phyloP scores from a whole-genome alignment of 1,139 yeast genomes.

The Geotrichum carabidarum region DNA sequence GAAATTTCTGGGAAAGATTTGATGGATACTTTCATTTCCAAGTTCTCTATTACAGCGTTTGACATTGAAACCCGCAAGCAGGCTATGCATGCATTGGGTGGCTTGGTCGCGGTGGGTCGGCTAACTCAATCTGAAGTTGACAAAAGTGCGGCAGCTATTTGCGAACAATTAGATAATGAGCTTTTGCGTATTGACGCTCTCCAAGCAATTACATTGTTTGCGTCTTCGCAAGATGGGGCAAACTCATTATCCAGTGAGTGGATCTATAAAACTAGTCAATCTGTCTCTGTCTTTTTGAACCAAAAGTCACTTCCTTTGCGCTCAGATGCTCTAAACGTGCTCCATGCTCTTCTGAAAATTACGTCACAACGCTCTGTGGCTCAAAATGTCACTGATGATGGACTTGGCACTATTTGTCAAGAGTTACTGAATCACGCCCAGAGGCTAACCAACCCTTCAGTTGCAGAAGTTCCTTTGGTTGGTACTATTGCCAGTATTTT shows the following conservation, averaged over 20 bases:
- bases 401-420: neutral
- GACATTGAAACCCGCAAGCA: conserved; percentile 51
- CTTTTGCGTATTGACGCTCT: conserved; percentile 31
- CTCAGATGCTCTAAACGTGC: conserved; percentile 28
- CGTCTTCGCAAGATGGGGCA: conserved; percentile 6
- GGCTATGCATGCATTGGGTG: conserved; percentile 42
- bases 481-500: conserved; percentile 9
- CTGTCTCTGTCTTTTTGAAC: conserved; percentile 24
- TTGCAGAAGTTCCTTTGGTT: conserved; percentile 8
- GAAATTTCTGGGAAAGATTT: conserved; percentile 17
- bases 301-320: conserved; percentile 30
- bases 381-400: neutral
- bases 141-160: conserved; percentile 24
- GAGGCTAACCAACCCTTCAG: neutral
- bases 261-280: conserved; percentile 23
- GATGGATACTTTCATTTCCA: conserved; percentile 35
- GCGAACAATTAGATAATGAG: conserved; percentile 32
- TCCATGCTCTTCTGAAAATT: conserved; percentile 23
- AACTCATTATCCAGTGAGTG: conserved; percentile 19
- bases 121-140: conserved; percentile 19
- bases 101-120: conserved; percentile 29
- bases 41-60: conserved; percentile 41
- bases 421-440: neutral
- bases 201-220: conserved; percentile 28
- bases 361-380: conserved; percentile 8